Base-by-base conservation (phyloP, 805 yeast species). In the Candida golubevii region DNA sequence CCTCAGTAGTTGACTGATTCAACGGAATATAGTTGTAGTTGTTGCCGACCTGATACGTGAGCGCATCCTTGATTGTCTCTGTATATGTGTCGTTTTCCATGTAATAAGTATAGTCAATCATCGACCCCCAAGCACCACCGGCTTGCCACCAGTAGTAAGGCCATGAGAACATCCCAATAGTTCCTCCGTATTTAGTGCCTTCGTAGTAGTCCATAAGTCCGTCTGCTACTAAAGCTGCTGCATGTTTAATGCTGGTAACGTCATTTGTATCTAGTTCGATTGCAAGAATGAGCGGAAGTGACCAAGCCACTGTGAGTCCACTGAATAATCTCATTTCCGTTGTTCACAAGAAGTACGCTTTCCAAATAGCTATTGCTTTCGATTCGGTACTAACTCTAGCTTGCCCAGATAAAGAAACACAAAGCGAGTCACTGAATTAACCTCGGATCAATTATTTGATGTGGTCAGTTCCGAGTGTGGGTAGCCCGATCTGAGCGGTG, bases 71-170 rank as follows among this genome's bases (percentile, higher is more conserved):
- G 43, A 88, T 74, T 32, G 75, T 45, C 10, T 73, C 71, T 36
- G 76, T 83, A 55, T 79, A 86, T 1, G 90, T 79, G 50, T 75
- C 77, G 61, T 90, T 85, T 33, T 83, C 77, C 62, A 87, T 79
- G 60, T 74, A 83, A 53, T 61, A 81, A 68, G 88, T 75, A 64
- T 85, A 84, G 62, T 89, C 97, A 36, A 91, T 59, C 75, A 91
- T 69, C 14, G 85, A 74, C 8, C 96, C 96, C 87, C 89, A 88
- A 1, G 91, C 96, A 48, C 90, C 95, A 53, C 98, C 98, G 8
- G 97, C 96, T 68, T 89, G 88, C 97, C 97, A 90, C 99, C 98
- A 91, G 74, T 91, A 91, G 73, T 91, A 90, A 0, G 98, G 98
- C 59, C 74, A 69, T 10, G 82, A 71, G 63, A 93, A 90, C 89